These are phyloP conservation scores for Monosporozyma servazzii DNA, from an alignment of 805 yeast species.

Conservation along the genomic window DNA sequence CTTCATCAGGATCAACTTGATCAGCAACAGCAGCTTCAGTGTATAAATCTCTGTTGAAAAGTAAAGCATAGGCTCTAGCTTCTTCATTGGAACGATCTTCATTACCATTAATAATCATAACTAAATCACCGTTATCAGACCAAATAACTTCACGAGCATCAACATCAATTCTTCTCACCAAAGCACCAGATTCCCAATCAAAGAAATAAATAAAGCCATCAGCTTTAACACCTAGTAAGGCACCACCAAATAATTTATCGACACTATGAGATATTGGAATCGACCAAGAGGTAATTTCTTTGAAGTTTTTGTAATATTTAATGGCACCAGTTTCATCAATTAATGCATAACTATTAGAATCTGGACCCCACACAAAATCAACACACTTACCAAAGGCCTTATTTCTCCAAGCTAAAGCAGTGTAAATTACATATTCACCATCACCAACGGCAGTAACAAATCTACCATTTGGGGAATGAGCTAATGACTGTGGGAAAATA, in stretches of 20 bases:
- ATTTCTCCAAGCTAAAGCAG: slow-evolving; percentile 97
- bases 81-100: slow-evolving; percentile 20
- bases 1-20: slow-evolving; percentile 66
- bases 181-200: slow-evolving; percentile 84
- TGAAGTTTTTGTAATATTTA: slow-evolving; percentile 73
- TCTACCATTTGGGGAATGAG: slow-evolving; percentile 95
- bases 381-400: slow-evolving; percentile 83
- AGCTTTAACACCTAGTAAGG: slow-evolving; percentile 76
- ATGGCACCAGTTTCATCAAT: slow-evolving; percentile 60
- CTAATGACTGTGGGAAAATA: slow-evolving; percentile 76
- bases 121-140: slow-evolving; percentile 89
- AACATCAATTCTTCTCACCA: slow-evolving; percentile 85
- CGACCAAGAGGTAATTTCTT: slow-evolving; percentile 56
- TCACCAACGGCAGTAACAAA: slow-evolving; percentile 96
- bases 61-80: slow-evolving; percentile 61
- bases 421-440: slow-evolving; percentile 92
- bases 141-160: slow-evolving; percentile 75
- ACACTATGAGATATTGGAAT: slow-evolving; percentile 63
- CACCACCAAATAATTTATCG: slow-evolving; percentile 79
- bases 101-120: slow-evolving; percentile 62
- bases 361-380: slow-evolving; percentile 93
- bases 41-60: slow-evolving; percentile 60
- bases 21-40: slow-evolving; percentile 52
- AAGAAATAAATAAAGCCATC: slow-evolving; percentile 80
- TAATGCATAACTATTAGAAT: slow-evolving; percentile 78